Conservation (phyloP, 208 protist genomes). For the Leishmania tropica region DNA sequence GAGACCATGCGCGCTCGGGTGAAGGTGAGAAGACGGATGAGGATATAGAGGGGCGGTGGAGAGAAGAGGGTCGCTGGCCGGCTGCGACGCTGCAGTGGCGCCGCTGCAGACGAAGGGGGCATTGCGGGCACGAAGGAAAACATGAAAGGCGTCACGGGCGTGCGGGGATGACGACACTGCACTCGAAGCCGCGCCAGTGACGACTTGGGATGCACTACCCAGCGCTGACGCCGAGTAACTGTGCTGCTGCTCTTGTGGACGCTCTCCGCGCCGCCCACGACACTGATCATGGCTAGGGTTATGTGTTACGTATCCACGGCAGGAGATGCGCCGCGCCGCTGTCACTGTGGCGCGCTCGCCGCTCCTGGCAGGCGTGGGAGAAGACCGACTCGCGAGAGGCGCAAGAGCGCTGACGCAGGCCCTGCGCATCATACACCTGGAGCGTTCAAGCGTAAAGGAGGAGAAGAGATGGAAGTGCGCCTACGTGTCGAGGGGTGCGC, state of each 20-base stretch:
- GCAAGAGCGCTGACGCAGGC: background rate
- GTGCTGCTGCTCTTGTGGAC: background rate
- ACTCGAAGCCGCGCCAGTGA: background rate
- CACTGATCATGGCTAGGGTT: background rate
- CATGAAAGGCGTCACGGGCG: constrained; percentile 15
- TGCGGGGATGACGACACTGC: background rate
- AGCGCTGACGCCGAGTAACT: background rate
- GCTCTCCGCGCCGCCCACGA: background rate
- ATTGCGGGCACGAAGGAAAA: constrained; percentile 23
- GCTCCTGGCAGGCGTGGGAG: background rate
- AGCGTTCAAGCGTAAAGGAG: background rate
- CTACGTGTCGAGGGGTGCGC: background rate
- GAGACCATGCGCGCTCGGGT: too few species aligned
- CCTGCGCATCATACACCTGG: background rate
- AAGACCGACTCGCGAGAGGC: background rate
- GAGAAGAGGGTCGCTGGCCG: background rate
- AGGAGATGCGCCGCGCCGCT: background rate
- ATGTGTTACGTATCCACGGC: background rate
- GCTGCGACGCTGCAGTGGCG: background rate
- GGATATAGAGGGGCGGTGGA: background rate
- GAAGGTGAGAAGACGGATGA: background rate
- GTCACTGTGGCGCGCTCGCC: background rate
- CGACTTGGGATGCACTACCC: background rate
- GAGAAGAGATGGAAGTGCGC: background rate
- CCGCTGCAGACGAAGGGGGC: constrained; percentile 12